These are phyloP conservation scores for Raphidocelis subcapitata DNA, from an alignment of 139 green algal species.

Conservation along the genomic window DNA sequence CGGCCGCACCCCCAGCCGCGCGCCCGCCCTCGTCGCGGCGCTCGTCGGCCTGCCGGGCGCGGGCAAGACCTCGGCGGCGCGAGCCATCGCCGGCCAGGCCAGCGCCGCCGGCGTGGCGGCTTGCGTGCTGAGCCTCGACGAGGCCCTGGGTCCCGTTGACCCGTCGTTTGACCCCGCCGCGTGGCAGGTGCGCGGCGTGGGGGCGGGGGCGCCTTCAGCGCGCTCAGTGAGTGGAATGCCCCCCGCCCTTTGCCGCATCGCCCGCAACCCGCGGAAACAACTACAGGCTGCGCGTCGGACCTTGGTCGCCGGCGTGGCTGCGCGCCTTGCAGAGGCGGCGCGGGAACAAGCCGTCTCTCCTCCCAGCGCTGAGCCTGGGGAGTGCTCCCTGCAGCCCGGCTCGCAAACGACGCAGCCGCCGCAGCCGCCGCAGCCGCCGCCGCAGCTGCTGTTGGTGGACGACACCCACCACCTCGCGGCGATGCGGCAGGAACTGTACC, in stretches of 20 bases:
- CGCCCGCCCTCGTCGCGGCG: not conserved
- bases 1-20: too few species aligned
- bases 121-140: too few species aligned
- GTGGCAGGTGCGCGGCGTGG: not conserved
- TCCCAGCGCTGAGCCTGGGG: not conserved
- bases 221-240: not conserved
- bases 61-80: not conserved
- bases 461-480: not conserved
- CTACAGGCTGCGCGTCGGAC: not conserved
- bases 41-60: not conserved
- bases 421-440: not conserved
- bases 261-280: not conserved
- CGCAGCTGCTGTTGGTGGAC: constrained; percentile 2
- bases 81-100: too few species aligned
- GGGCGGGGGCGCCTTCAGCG: not conserved
- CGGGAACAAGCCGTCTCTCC: not conserved
- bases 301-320: not conserved
- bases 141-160: too few species aligned
- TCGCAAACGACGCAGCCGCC: not conserved
- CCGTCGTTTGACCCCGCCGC: not conserved
- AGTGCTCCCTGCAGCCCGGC: not conserved
- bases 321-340: too few species aligned
- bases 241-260: not conserved
- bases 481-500: not conserved
- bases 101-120: not conserved